Percentiles rank a stretch among this genome's conserved stretches.
Conservation (phyloP, 371 early-diverging fungal species). For the Rhizopus stolonifer region DNA sequence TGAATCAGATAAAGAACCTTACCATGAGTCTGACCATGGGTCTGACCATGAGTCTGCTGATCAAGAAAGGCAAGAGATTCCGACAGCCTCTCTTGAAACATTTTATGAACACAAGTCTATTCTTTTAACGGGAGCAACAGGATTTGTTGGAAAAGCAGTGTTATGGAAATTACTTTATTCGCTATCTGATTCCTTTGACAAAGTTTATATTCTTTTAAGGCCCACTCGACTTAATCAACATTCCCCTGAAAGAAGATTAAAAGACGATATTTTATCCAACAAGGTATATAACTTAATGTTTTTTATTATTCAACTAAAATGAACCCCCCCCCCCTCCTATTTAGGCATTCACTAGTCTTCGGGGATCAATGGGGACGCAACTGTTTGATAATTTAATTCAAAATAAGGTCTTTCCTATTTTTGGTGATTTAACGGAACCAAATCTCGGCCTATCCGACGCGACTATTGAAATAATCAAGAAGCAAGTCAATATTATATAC, state of each 20-base stretch:
- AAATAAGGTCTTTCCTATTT: slow-evolving; percentile 54
- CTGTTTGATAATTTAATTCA: slow-evolving; percentile 42
- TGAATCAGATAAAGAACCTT: slow-evolving; percentile 41
- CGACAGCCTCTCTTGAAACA: slow-evolving; percentile 9
- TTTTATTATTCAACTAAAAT: too few relatives aligned
- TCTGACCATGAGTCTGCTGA: slow-evolving; percentile 14
- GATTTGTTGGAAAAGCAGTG: slow-evolving; percentile 64
- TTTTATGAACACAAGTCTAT: slow-evolving; percentile 44
- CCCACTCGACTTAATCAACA: slow-evolving; percentile 23
- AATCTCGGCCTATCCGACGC: slow-evolving; percentile 48
- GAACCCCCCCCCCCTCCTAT: too few relatives aligned
- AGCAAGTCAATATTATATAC: slow-evolving; percentile 47
- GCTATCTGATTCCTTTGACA: slow-evolving; percentile 28
- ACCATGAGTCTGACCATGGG: slow-evolving; percentile 21
- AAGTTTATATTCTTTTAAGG: slow-evolving; percentile 38
- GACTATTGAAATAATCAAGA: slow-evolving; percentile 42
- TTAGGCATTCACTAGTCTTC: slow-evolving; percentile 45
- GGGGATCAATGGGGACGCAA: slow-evolving; percentile 39
- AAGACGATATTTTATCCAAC: slow-evolving; percentile 45
- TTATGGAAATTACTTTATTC: slow-evolving; percentile 53
- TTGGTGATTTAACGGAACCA: slow-evolving; percentile 51
- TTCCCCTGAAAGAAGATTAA: slow-evolving; percentile 28
- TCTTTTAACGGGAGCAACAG: slow-evolving; percentile 63
- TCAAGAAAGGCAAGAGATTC: not conserved
- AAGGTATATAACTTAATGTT: slow-evolving; percentile 28